phyloP scores from a whole-genome alignment of 2,329 filamentous ascomycete genomes.

The Fusarium clavum region DNA sequence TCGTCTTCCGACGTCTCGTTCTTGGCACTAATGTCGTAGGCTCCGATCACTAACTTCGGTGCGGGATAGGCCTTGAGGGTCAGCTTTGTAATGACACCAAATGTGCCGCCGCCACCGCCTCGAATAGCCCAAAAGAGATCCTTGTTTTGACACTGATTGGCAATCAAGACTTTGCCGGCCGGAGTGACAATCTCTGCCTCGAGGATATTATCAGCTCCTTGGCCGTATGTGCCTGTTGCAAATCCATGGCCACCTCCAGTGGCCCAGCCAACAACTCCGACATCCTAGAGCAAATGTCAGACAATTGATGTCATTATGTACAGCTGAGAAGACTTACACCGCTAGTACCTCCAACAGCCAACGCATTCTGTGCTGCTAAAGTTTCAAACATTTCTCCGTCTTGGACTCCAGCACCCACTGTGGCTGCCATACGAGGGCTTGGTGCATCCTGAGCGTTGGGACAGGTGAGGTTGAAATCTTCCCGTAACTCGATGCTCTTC shows the following conservation, averaged over 20 bases:
- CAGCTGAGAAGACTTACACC: not conserved
- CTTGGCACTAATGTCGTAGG: not conserved
- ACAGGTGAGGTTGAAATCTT: not conserved
- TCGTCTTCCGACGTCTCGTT: fast-evolving
- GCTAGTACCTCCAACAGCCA: not conserved
- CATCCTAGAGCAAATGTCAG: not conserved
- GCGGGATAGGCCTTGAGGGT: not conserved
- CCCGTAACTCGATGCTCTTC: not conserved
- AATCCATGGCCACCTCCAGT: not conserved
- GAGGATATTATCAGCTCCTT: slow-evolving; percentile 1
- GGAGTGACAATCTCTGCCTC: slow-evolving; percentile 1
- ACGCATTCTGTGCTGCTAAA: not conserved
- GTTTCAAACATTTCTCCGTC: not conserved
- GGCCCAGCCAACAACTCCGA: not conserved
- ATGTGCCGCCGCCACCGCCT: slow-evolving; percentile 3
- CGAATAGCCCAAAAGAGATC: slow-evolving; percentile 3
- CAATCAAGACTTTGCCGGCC: not conserved
- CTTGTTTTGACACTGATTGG: not conserved
- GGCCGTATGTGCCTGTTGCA: not conserved
- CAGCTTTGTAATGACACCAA: slow-evolving; percentile 4
- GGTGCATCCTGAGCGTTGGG: not conserved
- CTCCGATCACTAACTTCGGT: not conserved
- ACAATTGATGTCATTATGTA: fast-evolving
- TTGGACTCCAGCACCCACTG: not conserved
- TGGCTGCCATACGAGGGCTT: not conserved